Base-by-base conservation (phyloP, 73 alveolate species). In the Tetrahymena borealis region DNA sequence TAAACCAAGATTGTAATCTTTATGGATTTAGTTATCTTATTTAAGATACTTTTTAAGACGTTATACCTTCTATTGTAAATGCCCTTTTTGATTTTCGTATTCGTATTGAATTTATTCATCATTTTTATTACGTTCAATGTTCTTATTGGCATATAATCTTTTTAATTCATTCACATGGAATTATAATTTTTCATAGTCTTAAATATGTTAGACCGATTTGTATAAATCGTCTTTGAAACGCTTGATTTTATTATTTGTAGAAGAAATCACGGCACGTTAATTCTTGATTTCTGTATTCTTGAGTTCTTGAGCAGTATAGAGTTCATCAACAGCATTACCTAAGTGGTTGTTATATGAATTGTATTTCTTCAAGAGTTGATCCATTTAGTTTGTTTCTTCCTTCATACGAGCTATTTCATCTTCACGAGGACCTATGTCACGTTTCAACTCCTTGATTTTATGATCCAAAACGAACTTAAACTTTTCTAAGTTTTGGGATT, bases 381-480 rank as follows among this genome's bases (percentile, higher is more conserved):
- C 99, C 99, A 98, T 98, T 94, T 98, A 97, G 93, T 96, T 98
- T 12, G 99, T 98, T 91, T 98, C 94, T 93, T 98, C 99, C 91
- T 98, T 98, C 96, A 98, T 96, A 94, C 97, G 97, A 79, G 95
- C 96, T 39, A 98, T 98, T 95, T 98, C 99, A 60, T 97, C 97
- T 92, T 98, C 99, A 96, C 99, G 97, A 78, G 99, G 99, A 41
- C 98, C 99, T 85, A 97, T 98, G 92, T 98, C 99, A 94, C 99
- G 97, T 96, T 98, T 98, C 24, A 98, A 96, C 94, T 98, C 99
- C 91, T 98, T 98, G 93, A 98, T 98, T 96, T 98, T 98, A 90
- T 98, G 98, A 95, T 98, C 99, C 18, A 98, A 95, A 35, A 98
- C 99, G 95, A 98, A 98, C 91, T 98, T 98, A 97, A 98, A 98